Conservation (phyloP, 805 yeast species). For the Lipomyces japonicus region DNA sequence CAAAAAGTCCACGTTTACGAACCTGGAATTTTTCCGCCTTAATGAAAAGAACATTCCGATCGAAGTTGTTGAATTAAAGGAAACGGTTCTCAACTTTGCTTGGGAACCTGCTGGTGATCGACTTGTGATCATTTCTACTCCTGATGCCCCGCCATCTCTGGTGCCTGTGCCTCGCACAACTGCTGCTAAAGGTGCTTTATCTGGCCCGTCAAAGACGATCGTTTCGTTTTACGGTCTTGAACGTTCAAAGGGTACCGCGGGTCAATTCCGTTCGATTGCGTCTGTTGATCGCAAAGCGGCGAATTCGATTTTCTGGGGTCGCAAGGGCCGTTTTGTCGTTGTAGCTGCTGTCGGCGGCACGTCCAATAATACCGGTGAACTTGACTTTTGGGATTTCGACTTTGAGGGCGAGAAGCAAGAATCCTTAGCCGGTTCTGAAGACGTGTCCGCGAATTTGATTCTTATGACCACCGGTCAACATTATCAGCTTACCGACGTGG, state of each 20-base stretch:
- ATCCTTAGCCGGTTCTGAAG: conserved; percentile 41
- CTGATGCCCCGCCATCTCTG: conserved; percentile 45
- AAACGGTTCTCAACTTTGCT: conserved; percentile 78
- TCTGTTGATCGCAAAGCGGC: conserved; percentile 57
- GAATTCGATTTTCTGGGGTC: conserved; percentile 81
- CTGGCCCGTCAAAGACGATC: conserved; percentile 52
- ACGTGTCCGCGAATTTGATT: conserved; percentile 56
- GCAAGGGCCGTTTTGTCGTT: conserved; percentile 82
- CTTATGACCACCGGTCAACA: conserved; percentile 61
- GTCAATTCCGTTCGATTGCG: conserved; percentile 60
- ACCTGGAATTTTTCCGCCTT: conserved; percentile 84
- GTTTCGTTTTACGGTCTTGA: conserved; percentile 83
- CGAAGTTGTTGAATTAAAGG: conserved; percentile 89
- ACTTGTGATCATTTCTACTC: conserved; percentile 71
- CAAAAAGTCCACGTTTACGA: conserved; percentile 84
- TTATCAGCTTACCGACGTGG: conserved; percentile 73
- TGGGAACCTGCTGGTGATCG: conserved; percentile 96
- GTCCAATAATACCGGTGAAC: conserved; percentile 49
- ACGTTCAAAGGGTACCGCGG: conserved; percentile 47
- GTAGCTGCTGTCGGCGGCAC: conserved; percentile 47
- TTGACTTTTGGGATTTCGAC: conserved; percentile 84
- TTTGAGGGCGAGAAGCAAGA: conserved; percentile 61
- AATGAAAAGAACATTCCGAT: conserved; percentile 90
- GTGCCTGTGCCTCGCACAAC: conserved; percentile 37
- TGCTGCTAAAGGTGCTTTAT: conserved; percentile 2